Conservation (phyloP, 805 yeast genomes). For the Blastobotrys parvus region DNA sequence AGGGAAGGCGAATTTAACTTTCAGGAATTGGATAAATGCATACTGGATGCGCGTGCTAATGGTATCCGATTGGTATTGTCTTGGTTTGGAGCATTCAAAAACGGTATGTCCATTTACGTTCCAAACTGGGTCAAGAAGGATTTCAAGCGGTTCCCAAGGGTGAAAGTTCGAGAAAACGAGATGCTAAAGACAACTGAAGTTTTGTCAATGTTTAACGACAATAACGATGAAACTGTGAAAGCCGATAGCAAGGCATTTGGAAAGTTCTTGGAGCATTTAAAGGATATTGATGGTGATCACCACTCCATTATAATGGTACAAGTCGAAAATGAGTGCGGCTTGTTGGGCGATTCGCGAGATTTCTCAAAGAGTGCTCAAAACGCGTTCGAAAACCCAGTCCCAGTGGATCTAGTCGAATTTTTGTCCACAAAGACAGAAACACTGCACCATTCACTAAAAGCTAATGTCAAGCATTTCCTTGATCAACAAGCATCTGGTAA, state of each 20-base stretch:
- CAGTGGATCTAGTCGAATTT: not conserved
- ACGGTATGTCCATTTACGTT: conserved; percentile 12
- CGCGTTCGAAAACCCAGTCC: conserved; percentile 7
- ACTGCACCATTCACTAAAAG: too few relatives aligned
- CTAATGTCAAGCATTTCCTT: too few relatives aligned
- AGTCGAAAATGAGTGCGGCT: conserved; percentile 14
- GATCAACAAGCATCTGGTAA: too few relatives aligned
- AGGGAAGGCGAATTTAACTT: conserved; percentile 13
- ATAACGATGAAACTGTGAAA: not conserved
- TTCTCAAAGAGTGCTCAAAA: conserved; percentile 1
- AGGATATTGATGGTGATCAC: conserved; percentile 5
- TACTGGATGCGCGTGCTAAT: conserved; percentile 10
- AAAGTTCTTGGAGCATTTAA: conserved; percentile 9
- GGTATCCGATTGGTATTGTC: conserved; percentile 9
- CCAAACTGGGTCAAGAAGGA: conserved; percentile 14
- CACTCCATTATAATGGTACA: conserved; percentile 15
- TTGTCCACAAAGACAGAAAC: conserved; percentile 5
- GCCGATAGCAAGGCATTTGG: conserved; percentile 13
- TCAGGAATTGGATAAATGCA: conserved; percentile 9
- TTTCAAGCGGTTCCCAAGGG: conserved; percentile 10
- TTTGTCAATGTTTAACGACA: conserved; percentile 10
- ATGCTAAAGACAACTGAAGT: conserved; percentile 3
- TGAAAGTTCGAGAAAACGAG: conserved; percentile 3
- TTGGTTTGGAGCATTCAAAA: conserved; percentile 17
- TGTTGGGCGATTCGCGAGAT: conserved; percentile 15